Conservation (phyloP, 192 early-diverging fungal species). For the Geranomyces variabilis region DNA sequence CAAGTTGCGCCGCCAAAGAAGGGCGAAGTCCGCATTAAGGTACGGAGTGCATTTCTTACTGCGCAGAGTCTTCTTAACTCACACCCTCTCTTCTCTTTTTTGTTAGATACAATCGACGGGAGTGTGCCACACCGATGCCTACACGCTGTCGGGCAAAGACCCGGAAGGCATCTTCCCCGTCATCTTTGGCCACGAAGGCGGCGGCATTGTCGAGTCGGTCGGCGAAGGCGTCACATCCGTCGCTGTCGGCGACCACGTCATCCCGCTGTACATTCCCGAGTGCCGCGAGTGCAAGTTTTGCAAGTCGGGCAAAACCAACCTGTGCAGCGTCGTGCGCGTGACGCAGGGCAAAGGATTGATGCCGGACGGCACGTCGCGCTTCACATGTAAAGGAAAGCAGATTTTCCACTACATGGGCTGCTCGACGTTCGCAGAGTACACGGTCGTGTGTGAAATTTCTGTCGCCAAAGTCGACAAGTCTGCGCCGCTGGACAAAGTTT, state of each 20-base stretch:
- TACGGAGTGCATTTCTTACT: too few species aligned
- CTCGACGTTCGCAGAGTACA: constrained; percentile 96
- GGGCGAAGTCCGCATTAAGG: constrained; percentile 93
- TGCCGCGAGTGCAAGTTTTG: constrained; percentile 98
- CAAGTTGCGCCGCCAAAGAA: constrained; percentile 91
- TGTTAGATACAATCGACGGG: constrained; percentile 68
- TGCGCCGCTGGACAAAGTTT: constrained; percentile 83
- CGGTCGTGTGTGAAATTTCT: constrained; percentile 88
- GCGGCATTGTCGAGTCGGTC: constrained; percentile 92
- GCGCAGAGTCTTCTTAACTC: too few species aligned
- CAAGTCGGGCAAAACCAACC: constrained; percentile 94
- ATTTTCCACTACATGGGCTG: constrained; percentile 94
- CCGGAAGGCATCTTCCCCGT: constrained; percentile 82
- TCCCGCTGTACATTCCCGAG: constrained; percentile 82
- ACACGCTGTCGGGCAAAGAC: constrained; percentile 84
- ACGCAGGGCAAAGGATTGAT: constrained; percentile 95
- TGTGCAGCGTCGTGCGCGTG: constrained; percentile 85
- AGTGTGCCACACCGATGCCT: constrained; percentile 91
- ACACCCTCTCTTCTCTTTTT: too few species aligned
- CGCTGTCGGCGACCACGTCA: constrained; percentile 89
- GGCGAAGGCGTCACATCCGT: constrained; percentile 93
- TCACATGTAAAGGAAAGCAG: constrained; percentile 84
- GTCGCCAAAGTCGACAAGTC: constrained; percentile 81
- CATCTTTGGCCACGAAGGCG: constrained; percentile 95
- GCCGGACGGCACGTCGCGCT: constrained; percentile 91